Conservation (phyloP, 2,329 filamentous ascomycete species). For the Pseudohalonectria lignicola region DNA sequence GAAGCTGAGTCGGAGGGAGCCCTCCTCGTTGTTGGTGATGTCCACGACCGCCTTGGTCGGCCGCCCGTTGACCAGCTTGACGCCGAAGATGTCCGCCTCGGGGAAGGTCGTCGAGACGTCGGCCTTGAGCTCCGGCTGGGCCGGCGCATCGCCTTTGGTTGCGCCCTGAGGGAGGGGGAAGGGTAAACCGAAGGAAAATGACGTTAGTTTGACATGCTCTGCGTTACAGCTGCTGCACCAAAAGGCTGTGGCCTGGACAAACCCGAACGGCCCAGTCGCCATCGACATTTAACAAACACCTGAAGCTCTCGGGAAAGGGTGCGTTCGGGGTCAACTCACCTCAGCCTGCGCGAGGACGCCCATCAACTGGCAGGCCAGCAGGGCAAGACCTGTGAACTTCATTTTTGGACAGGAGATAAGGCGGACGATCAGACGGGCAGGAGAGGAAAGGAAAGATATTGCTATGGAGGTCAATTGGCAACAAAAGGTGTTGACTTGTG, state of each 20-base stretch:
- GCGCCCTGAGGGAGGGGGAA: background rate
- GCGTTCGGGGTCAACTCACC: constrained; percentile 34
- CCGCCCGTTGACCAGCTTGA: constrained; percentile 90
- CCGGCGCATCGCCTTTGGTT: constrained; percentile 10
- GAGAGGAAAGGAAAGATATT: background rate
- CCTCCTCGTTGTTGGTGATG: constrained; percentile 73
- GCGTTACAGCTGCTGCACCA: background rate
- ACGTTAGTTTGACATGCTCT: background rate
- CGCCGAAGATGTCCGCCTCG: constrained; percentile 76
- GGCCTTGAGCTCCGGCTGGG: constrained; percentile 44
- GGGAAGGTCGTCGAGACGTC: constrained; percentile 53
- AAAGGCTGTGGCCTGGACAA: no score
- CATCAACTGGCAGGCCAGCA: constrained; percentile 59
- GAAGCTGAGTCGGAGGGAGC: constrained; percentile 63
- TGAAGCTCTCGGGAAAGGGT: background rate
- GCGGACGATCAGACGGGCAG: background rate
- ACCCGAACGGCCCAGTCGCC: background rate
- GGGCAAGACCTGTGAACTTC: constrained; percentile 62
- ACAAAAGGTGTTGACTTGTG: no score
- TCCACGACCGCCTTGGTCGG: constrained; percentile 74
- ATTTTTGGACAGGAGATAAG: constrained; percentile 34
- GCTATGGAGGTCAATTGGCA: no score
- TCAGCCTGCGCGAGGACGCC: constrained; percentile 50
- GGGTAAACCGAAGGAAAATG: background rate
- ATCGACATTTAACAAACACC: background rate